Conservation (phyloP, 495 filamentous ascomycete genomes). For the Aspergillus leporis region DNA sequence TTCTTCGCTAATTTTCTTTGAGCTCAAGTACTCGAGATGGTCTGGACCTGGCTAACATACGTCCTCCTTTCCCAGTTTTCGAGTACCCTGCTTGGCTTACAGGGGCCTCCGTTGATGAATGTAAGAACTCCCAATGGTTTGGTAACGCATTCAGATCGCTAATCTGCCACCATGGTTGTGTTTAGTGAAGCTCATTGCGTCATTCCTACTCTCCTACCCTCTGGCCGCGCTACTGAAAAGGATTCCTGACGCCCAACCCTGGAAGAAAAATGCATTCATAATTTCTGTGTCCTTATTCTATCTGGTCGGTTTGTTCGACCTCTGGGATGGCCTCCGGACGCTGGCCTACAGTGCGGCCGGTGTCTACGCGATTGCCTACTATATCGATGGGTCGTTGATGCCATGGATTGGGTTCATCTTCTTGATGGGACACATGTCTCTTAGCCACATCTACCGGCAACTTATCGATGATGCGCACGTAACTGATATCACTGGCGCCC, state of each 20-base stretch:
- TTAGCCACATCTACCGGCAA: conserved; percentile 84
- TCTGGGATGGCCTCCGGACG: conserved; percentile 85
- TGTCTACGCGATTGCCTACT: conserved; percentile 81
- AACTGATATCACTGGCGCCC: conserved; percentile 91
- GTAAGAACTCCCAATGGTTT: conserved; percentile 48
- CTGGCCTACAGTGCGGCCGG: conserved; percentile 75
- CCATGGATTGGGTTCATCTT: conserved; percentile 96
- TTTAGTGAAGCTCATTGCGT: conserved; percentile 88
- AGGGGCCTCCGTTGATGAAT: conserved; percentile 83
- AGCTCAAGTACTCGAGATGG: conserved; percentile 28
- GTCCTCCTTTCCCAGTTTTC: conserved; percentile 58
- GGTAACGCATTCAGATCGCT: not conserved
- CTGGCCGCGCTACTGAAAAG: conserved; percentile 87
- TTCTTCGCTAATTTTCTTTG: conserved; percentile 13
- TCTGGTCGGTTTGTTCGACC: conserved; percentile 88
- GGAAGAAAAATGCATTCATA: conserved; percentile 87
- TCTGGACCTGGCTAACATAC: conserved; percentile 1
- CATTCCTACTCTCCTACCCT: conserved; percentile 91
- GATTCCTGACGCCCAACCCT: conserved; percentile 80
- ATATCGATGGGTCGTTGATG: conserved; percentile 90
- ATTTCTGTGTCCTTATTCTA: conserved; percentile 84
- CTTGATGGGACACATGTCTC: conserved; percentile 92
- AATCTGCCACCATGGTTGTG: conserved; percentile 10
- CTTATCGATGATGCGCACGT: conserved; percentile 59
- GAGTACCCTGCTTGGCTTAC: conserved; percentile 60